Percentiles rank a stretch among this genome's conserved stretches.
Conservation (phyloP, 2,329 filamentous ascomycete genomes). For the Teratosphaeriaceae sp. region DNA sequence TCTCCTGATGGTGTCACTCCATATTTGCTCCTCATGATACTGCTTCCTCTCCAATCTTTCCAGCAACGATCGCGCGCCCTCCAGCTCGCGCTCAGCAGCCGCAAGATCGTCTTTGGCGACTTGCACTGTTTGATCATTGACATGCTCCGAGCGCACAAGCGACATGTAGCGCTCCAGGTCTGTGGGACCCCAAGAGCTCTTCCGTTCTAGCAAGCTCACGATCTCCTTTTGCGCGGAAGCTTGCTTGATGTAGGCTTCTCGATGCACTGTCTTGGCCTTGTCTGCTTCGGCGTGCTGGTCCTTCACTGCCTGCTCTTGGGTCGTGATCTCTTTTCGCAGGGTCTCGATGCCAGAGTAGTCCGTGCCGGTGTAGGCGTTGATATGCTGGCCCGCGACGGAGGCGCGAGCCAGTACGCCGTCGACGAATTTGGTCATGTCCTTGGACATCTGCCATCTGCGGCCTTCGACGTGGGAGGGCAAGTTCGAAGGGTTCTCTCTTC, state of each 20-base stretch:
- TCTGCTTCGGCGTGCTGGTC: constrained; percentile 57
- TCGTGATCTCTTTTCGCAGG: constrained; percentile 70
- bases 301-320: constrained; percentile 57
- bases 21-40: constrained; percentile 99
- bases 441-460: constrained; percentile 51
- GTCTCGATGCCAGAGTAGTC: constrained; percentile 81
- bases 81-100: constrained; percentile 70
- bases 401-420: constrained; percentile 82
- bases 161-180: constrained; percentile 94
- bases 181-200: constrained; percentile 79
- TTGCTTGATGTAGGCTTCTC: constrained; percentile 74
- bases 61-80: constrained; percentile 67
- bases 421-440: constrained; percentile 67
- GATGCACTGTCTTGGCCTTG: constrained; percentile 66
- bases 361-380: constrained; percentile 88
- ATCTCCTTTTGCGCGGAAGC: constrained; percentile 92
- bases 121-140: constrained; percentile 78
- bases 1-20: constrained; percentile 93
- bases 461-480: constrained; percentile 46
- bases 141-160: constrained; percentile 86
- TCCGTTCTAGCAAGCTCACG: constrained; percentile 85
- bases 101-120: constrained; percentile 65
- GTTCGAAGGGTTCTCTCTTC: neutral
- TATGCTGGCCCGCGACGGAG: constrained; percentile 74
- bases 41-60: constrained; percentile 79